Evolutionary conservation across 1,139 yeast genomes (phyloP), one percentile per base, ranked within the genome.

Genomic region (Taiozyma sp.): DNA sequence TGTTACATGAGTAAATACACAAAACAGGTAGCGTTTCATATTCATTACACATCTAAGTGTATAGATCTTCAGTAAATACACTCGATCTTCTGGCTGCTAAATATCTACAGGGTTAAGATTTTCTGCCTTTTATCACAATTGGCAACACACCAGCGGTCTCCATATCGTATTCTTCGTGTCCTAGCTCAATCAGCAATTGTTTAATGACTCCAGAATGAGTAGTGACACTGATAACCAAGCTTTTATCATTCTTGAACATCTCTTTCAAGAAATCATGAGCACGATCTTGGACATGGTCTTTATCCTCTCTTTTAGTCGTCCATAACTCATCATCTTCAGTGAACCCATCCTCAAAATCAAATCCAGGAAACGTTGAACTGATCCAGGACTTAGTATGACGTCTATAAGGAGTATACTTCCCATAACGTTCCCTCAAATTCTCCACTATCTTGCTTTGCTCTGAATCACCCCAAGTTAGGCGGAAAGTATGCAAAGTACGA

Each of bases 91-190:
- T 24, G 26, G 26, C 7, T 24, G 26, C 26, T 24, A 24, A 24
- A 2, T 24, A 24, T 24, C 26, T 3, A 24, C 26, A 24, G 7
- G 1, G 7, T 3, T 24, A 42, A 14, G 44, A 21, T 42, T 43
- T 40, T 21, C 10, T 44, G 4, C 66, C 82, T 56, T 73, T 76
- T 14, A 82, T 75, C 13, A 81, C 75, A 22, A 81, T 72, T 2
- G 88, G 88, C 28, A 83, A 74, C 81, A 83, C 79, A 6, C 86
- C 88, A 0, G 88, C 88, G 0, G 88, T 80, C 14, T 80, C 74
- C 44, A 83, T 72, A 19, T 80, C 72, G 60, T 80, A 83, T 44
- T 69, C 68, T 49, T 85, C 68, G 61, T 83, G 88, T 3, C 75
- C 75, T 37, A 76, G 61, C 1, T 77, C 86, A 30, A 76, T 70